Conservation (phyloP, 164 flowering plant genomes). For the Hamamelis virginiana region DNA sequence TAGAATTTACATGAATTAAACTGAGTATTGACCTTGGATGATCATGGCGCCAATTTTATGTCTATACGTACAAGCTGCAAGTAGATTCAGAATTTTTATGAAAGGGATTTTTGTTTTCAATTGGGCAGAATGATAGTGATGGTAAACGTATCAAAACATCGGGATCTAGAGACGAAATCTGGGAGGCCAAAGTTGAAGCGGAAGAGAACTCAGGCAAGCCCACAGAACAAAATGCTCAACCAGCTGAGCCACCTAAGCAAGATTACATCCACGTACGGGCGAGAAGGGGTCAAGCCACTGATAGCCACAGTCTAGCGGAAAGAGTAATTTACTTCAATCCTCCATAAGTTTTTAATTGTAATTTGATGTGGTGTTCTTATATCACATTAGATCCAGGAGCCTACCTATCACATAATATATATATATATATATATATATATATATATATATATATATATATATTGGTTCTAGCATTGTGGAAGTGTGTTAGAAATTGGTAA, state of each 20-base stretch:
- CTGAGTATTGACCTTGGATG: too few relatives aligned
- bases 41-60: too few relatives aligned
- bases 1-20: too few relatives aligned
- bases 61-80: not conserved
- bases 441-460: too few relatives aligned
- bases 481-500: not conserved
- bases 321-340: conserved; percentile 41
- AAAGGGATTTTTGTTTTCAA: not conserved
- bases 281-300: conserved; percentile 89
- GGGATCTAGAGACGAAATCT: conserved; percentile 35
- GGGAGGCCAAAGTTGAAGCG: conserved; percentile 34
- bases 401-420: too few relatives aligned
- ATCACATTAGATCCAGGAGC: not conserved
- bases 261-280: conserved; percentile 87
- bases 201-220: conserved; percentile 43
- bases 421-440: too few relatives aligned
- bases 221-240: conserved; percentile 33
- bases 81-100: not conserved
- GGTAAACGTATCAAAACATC: conserved; percentile 39
- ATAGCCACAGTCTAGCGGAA: conserved; percentile 87
- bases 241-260: conserved; percentile 50
- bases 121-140: conserved; percentile 41
- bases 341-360: not conserved
- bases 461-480: not conserved
- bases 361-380: not conserved